Base-by-base conservation (phyloP, 2,329 filamentous ascomycete genomes). In the Zalaria obscura region DNA sequence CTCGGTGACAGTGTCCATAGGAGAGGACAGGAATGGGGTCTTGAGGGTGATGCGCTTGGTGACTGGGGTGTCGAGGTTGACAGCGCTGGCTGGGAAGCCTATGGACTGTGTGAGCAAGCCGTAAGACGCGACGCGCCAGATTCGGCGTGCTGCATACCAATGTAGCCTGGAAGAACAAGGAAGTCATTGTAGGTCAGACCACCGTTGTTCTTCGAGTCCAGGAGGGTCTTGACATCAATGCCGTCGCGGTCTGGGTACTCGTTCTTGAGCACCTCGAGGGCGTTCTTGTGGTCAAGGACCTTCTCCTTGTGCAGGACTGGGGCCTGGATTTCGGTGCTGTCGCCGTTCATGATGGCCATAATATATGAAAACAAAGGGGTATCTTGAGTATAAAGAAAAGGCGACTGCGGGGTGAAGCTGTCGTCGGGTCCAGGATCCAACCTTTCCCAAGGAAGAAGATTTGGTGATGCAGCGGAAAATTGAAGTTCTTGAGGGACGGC, bases 1-100 rank as follows among this genome's bases (percentile, higher is more conserved):
- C 71, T 98, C 91, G 35, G 93, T 98, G 61, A 98, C 91, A 6
- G 91, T 98, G 70, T 98, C 91, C 91, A 98, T 98, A 56, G 93
- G 91, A 33, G 91, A 96, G 37, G 91, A 98, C 50, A 96, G 77
- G 58, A 98, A 88, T 46, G 91, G 91, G 5, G 88, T 93, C 76
- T 95, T 98, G 61, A 98, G 74, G 31, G 84, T 79, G 65, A 98
- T 93, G 57, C 86, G 80, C 76, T 93, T 94, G 53, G 91, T 98
- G 56, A 98, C 75, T 45, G 86, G 86, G 31, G 89, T 86, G 54
- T 96, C 91, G 47, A 98, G 80, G 38, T 68, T 68, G 51, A 96
- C 91, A 49, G 84, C 83, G 40, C 84, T 86, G 56, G 93, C 91
- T 49, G 91, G 78, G 67, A 98, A 98, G 65, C 89, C 73, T 77